phyloP scores from a whole-genome alignment of 2,329 filamentous ascomycete genomes.

The Pyricularia pennisetigena region DNA sequence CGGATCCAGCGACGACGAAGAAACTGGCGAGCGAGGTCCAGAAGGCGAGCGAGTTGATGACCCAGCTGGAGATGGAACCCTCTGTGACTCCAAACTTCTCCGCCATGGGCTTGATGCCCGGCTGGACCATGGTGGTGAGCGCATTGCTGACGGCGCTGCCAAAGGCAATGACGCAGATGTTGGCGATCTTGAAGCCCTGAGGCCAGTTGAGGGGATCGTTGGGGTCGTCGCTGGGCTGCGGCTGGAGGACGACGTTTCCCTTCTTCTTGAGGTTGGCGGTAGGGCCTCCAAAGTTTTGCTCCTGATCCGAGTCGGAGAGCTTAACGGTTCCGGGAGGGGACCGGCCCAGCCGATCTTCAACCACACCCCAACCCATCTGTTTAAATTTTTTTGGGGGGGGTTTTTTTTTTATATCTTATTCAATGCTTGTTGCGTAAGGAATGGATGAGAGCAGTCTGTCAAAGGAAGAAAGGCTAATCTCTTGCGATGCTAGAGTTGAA shows the following conservation, averaged over 20 bases:
- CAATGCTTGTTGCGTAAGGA: background rate
- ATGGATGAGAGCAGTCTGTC: background rate
- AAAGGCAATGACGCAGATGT: conserved; percentile 3
- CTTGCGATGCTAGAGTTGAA: background rate
- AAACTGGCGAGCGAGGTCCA: conserved; percentile 7
- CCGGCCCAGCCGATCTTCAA: background rate
- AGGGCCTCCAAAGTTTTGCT: background rate
- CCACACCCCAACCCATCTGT: conserved; percentile 1
- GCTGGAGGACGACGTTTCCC: conserved; percentile 59
- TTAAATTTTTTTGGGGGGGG: no score
- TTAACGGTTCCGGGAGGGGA: background rate
- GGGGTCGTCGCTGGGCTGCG: conserved; percentile 83
- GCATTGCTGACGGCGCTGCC: background rate
- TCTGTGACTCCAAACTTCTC: background rate
- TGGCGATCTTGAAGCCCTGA: background rate
- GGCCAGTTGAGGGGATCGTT: conserved; percentile 78
- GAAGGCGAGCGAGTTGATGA: conserved; percentile 3
- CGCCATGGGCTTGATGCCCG: conserved; percentile 2
- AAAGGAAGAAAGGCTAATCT: background rate
- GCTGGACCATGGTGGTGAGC: conserved; percentile 1
- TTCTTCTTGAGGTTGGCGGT: background rate
- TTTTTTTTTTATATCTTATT: background rate
- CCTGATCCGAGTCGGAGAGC: background rate
- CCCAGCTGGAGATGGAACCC: background rate
- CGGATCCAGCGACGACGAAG: conserved; percentile 4